Evolutionary conservation across 192 early-diverging fungal species (phyloP).

Genomic region (Linnemannia elongata): DNA sequence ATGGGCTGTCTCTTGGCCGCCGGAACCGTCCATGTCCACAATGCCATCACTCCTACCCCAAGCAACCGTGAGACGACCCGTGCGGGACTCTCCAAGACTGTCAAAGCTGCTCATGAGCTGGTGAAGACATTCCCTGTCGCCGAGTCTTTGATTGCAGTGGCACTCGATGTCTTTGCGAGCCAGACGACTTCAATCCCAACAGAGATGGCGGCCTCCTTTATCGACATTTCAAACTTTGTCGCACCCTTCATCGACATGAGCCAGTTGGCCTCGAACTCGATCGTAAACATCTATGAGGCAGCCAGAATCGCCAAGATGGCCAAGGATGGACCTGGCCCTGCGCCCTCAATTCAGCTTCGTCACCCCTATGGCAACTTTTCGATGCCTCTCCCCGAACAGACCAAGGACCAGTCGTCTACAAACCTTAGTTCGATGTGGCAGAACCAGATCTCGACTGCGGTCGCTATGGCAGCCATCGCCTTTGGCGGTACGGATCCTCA

Average conservation of each 20-base stretch:
- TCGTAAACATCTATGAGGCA: slow-evolving; percentile 21
- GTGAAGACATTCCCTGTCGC: slow-evolving; percentile 22
- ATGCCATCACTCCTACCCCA: slow-evolving; percentile 21
- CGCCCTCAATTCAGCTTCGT: slow-evolving; percentile 19
- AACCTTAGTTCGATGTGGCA: slow-evolving; percentile 16
- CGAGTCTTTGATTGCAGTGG: slow-evolving; percentile 7
- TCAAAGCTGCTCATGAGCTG: slow-evolving; percentile 16
- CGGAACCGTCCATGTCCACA: slow-evolving; percentile 41
- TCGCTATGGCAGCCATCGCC: slow-evolving; percentile 14
- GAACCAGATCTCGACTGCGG: slow-evolving; percentile 18
- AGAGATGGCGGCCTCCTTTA: slow-evolving; percentile 8
- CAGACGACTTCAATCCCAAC: slow-evolving; percentile 6
- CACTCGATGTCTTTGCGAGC: slow-evolving; percentile 18
- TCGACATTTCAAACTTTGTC: slow-evolving; percentile 18
- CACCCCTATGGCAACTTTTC: slow-evolving; percentile 25
- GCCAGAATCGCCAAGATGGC: slow-evolving; percentile 3
- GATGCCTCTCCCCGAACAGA: slow-evolving; percentile 11
- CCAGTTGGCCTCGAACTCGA: neutral
- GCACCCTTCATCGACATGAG: slow-evolving; percentile 15
- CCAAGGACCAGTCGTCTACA: neutral
- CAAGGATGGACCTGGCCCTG: slow-evolving; percentile 19
- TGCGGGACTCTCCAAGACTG: slow-evolving; percentile 18
- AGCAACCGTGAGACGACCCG: slow-evolving; percentile 17
- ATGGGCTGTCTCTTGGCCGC: slow-evolving; percentile 37
- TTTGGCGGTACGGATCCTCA: slow-evolving; percentile 16